A percentile compares a stretch with the other conserved stretches of the same genome.
Evolutionary conservation across 2,329 filamentous ascomycete species (phyloP).

Genomic region (Pseudofabraea citricarpa): DNA sequence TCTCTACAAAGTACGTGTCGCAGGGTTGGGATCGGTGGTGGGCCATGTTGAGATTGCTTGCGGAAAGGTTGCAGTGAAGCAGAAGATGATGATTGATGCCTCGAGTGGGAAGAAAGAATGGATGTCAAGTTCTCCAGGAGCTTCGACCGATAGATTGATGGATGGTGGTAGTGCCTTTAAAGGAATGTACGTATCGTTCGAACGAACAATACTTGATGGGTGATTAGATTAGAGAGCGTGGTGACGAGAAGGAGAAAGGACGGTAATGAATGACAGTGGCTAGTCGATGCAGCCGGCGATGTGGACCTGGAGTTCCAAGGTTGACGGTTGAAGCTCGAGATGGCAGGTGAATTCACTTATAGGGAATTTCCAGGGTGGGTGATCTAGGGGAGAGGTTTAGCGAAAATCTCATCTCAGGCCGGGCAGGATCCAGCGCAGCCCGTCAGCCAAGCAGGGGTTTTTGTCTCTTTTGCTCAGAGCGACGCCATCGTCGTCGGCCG

Average conservation of each 20-base stretch:
- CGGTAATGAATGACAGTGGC: constrained; percentile 27
- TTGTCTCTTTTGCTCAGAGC: too few relatives aligned
- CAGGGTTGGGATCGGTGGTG: constrained; percentile 46
- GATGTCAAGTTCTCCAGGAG: constrained; percentile 32
- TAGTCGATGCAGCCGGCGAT: constrained; percentile 18
- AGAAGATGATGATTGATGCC: constrained; percentile 1
- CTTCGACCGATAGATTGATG: constrained; percentile 27
- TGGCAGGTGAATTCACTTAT: constrained; percentile 19
- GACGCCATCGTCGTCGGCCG: background rate
- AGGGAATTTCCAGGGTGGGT: constrained; percentile 5
- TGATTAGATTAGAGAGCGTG: constrained; percentile 25
- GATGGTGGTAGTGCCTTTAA: constrained; percentile 21
- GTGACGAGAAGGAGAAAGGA: constrained; percentile 17
- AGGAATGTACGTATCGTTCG: constrained; percentile 23
- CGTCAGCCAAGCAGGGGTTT: too few relatives aligned
- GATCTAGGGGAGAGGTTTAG: constrained; percentile 5
- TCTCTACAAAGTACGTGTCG: constrained; percentile 65
- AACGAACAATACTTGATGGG: constrained; percentile 17
- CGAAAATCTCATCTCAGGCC: background rate
- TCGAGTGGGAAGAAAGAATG: constrained; percentile 21
- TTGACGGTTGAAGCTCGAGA: constrained; percentile 12
- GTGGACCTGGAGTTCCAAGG: constrained; percentile 15
- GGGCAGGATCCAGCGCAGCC: constrained; percentile 2
- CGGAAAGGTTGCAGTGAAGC: constrained; percentile 6
- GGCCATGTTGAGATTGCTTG: constrained; percentile 18